Conservation (phyloP, 2,329 filamentous ascomycete genomes). For the Talaromyces piceae region DNA sequence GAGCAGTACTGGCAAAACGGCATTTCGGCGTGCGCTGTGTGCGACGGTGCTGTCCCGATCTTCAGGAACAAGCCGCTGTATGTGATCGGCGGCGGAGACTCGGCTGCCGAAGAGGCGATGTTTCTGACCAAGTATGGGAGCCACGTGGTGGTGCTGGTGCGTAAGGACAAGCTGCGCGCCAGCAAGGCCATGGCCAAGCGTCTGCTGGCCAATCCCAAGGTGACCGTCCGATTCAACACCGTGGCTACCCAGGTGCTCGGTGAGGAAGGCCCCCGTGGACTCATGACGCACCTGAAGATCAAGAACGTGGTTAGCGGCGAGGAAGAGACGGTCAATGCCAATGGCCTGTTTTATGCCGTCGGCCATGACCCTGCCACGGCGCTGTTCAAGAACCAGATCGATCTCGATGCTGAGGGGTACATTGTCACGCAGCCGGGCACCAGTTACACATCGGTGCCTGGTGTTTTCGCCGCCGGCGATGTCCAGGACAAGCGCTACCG, state of each 20-base stretch:
- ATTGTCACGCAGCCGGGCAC: conserved; percentile 83
- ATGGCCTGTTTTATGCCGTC: conserved; percentile 93
- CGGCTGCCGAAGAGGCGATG: conserved; percentile 91
- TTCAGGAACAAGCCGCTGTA: conserved; percentile 94
- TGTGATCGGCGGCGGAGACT: conserved; percentile 95
- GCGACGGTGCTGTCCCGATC: conserved; percentile 93
- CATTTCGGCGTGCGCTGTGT: conserved; percentile 93
- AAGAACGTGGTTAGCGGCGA: conserved; percentile 69
- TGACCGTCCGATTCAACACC: conserved; percentile 81
- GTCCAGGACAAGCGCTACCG: conserved; percentile 98
- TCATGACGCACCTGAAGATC: conserved; percentile 83
- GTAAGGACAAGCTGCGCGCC: conserved; percentile 77
- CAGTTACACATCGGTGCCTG: conserved; percentile 76
- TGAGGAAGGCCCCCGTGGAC: conserved; percentile 61
- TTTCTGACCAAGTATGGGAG: conserved; percentile 97
- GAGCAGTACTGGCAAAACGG: conserved; percentile 97
- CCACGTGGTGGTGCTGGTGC: conserved; percentile 89
- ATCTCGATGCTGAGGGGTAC: conserved; percentile 86
- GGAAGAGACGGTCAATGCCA: conserved; percentile 79
- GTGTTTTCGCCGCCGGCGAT: conserved; percentile 93
- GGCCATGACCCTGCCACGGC: conserved; percentile 88
- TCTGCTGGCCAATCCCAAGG: conserved; percentile 74
- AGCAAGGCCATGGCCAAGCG: conserved; percentile 88
- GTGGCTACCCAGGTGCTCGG: conserved; percentile 77
- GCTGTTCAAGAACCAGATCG: conserved; percentile 85